Percentiles rank a stretch among this genome's conserved stretches.
Conservation (phyloP, 2,329 filamentous ascomycete genomes). For the Alternaria postmessia region DNA sequence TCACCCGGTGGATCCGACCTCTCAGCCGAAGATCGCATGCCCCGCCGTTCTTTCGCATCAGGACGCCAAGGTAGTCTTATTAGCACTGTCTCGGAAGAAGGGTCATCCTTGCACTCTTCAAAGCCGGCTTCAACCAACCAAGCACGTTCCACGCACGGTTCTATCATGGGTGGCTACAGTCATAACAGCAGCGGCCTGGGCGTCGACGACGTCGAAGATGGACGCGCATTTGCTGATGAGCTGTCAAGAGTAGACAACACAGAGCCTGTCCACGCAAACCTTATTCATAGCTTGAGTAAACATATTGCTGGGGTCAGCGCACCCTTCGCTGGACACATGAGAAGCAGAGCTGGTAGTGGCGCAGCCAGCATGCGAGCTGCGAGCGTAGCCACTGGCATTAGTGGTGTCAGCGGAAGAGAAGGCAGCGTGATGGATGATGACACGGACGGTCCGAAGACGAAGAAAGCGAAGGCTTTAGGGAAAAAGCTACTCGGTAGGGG, state of each 20-base stretch:
- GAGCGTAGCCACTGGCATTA: slow-evolving; percentile 14
- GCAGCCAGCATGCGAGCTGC: slow-evolving; percentile 23
- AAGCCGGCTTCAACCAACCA: slow-evolving; percentile 25
- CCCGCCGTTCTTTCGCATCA: slow-evolving; percentile 42
- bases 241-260: slow-evolving; percentile 47
- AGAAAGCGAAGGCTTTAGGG: slow-evolving; percentile 25
- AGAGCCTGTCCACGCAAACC: slow-evolving; percentile 44
- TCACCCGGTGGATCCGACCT: slow-evolving; percentile 40
- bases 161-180: slow-evolving; percentile 32
- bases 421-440: neutral
- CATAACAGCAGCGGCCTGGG: slow-evolving; percentile 24
- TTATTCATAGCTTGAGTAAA: slow-evolving; percentile 44
- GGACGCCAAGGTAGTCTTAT: slow-evolving; percentile 42
- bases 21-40: slow-evolving; percentile 29
- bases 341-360: slow-evolving; percentile 20
- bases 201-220: slow-evolving; percentile 37
- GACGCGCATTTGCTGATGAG: slow-evolving; percentile 48
- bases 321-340: slow-evolving; percentile 33
- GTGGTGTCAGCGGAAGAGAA: slow-evolving; percentile 9
- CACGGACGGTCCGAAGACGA: slow-evolving; percentile 19
- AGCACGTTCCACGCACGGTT: slow-evolving; percentile 33
- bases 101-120: slow-evolving; percentile 25
- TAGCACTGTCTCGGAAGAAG: slow-evolving; percentile 41
- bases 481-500: slow-evolving; percentile 26
- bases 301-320: slow-evolving; percentile 43